Base-by-base conservation (phyloP, 768 basidiomycete genomes). In the Phylloporus sp. region DNA sequence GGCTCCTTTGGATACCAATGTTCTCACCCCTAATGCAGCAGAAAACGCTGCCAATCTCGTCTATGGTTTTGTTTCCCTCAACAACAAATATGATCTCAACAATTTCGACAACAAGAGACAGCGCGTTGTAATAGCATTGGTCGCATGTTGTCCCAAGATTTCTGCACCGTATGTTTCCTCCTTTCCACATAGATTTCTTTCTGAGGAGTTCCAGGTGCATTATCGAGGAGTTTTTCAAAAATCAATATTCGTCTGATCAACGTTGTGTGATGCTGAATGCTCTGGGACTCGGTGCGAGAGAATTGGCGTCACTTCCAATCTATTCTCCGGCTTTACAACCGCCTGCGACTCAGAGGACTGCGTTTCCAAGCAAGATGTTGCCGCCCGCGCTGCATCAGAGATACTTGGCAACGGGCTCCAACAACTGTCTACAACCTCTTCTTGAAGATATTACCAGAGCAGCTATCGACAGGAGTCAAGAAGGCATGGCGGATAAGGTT, bases 211-310 rank as follows among this genome's bases (percentile, higher is more conserved):
- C 10, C 62, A 97, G 95, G 4, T 78, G 81, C 29, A 73, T 97
- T 10, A 84, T 91, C 47, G 92, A 95, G 65, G 91, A 97, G 62
- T 95, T 93, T 69, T 99, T 98, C 74, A 85, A 85, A 59, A 89
- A 88, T 43, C 91, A 95, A 57, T 97, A 95, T 68, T 95, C 97
- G 0, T 80, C 82, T 16, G 79, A 84, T 27, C 94, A 97, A 59
- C 85, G 95, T 8, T 88, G 81, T 54, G 80, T 82, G 10, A 91
- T 94, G 58, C 76, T 98, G 20, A 93, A 89, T 54, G 87, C 92
- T 1, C 73, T 99, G 11, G 91, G 90, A 0, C 69, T 94, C 29
- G 91, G 91, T 6, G 90, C 91, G 7, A 76, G 91, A 51, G 95
- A 97, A 65, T 73, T 97, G 6, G 88, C 85, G 0, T 73, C 58